Base-by-base conservation (phyloP, 192 early-diverging fungal genomes). In the Linnemannia exigua region DNA sequence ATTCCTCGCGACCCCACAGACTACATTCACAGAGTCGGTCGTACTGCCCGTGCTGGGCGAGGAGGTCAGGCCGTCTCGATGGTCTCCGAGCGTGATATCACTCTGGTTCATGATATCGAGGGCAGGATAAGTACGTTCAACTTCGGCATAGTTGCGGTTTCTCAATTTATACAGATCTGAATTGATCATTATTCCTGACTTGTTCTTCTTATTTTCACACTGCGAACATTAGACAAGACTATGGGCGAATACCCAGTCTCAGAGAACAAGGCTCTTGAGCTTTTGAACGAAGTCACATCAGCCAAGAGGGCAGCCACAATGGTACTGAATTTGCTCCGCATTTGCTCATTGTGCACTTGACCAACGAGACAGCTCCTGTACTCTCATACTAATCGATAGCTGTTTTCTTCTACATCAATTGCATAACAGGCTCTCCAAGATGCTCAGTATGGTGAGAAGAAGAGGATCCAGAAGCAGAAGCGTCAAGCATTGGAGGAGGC, bases 21-120 rank as follows among this genome's bases (percentile, higher is more conserved):
- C 84, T 99, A 99, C 75, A 96, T 99, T 74, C 99, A 99, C 87
- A 92, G 99, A 41, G 97, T 99, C 8, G 99, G 99, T 69, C 95
- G 99, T 89, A 99, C 99, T 9, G 99, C 99, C 20, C 93, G 99
- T 89, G 99, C 99, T 1, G 98, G 99, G 16, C 86, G 96, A 41
- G 97, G 95, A 36, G 99, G 99, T 87, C 88, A 94, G 51, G 94
- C 99, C 8, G 74, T 99, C 31, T 96, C 97, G 1, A 92, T 99
- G 41, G 94, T 98, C 46, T 89, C 95, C 0, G 96, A 97, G 88
- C 90, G 92, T 25, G 96, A 99, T 82, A 92, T 99, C 54, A 89
- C 96, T 76, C 87, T 99, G 51, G 79, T 99, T 16, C 94, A 96
- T 35, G 96, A 96, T 75, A 98, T 99, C 67, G 99, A 99, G 92